Evolutionary conservation across 805 yeast species (phyloP), one percentile per base, ranked within the genome.

Genomic region (Ogataea trehaloabstinens): DNA sequence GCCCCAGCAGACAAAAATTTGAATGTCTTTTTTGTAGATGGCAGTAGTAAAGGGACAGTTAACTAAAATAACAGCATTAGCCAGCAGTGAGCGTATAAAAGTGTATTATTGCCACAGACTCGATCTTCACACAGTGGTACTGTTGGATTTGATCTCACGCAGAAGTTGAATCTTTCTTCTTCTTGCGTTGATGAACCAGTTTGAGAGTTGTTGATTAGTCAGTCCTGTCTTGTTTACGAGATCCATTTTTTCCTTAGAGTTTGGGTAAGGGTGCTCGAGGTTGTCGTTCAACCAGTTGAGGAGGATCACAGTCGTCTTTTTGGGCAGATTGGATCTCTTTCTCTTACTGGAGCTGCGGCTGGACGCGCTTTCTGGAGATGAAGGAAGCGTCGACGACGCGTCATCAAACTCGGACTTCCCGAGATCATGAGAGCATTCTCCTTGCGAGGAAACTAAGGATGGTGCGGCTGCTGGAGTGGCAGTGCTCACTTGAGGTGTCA

Each of bases 121-220:
- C 30, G 13, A n/a, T n/a, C 4, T 18, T 33, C 34, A 44, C 19
- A 46, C 45, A 11, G 49, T 46, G 18, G 53, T 47, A 33, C 52
- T 51, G 41, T 57, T 59, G 30, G 55, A 31, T 33, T 54, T 53
- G 21, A 56, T 47, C 45, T 73, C 74, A 49, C 73, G 69, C 44
- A 76, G 61, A 31, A 60, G 52, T 55, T 72, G 75, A 36, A 78
- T 74, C 56, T 76, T 77, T 47, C 82, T 63, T 52, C 82, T 63
- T 57, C 82, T 67, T 13, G 82, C 82, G 54, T 77, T 77, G 52
- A 77, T 77, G 48, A 77, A 77, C 82, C 82, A 77, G 51, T 77
- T 77, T 43, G 76, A 68, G 42, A 77, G 64, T 49, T 77, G 82
- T 52, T 77, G 82, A 52, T 72, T 73, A 44, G 73, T 71, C 55